These are phyloP conservation scores for Aschersonia sp. DNA, from an alignment of 2,329 filamentous ascomycete genomes.

Conservation along the genomic window DNA sequence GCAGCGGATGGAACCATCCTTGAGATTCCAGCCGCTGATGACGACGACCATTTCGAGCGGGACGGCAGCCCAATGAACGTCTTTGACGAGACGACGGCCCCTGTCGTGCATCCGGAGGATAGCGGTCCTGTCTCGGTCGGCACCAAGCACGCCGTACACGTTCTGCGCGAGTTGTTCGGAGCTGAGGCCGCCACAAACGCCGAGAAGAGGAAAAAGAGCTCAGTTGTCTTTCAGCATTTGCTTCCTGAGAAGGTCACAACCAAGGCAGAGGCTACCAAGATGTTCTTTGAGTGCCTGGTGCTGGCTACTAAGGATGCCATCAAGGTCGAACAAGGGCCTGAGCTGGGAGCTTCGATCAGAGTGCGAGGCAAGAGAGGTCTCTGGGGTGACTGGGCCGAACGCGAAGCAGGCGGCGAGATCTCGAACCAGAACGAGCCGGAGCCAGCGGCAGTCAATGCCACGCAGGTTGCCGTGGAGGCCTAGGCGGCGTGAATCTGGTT, in stretches of 20 bases:
- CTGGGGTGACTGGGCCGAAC: slow-evolving; percentile 93
- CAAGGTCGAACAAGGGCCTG: slow-evolving; percentile 77
- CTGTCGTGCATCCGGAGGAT: slow-evolving; percentile 66
- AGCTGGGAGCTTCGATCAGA: slow-evolving; percentile 65
- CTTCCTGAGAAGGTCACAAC: slow-evolving; percentile 69
- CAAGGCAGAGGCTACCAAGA: slow-evolving; percentile 89
- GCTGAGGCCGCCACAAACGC: slow-evolving; percentile 52
- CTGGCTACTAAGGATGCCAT: slow-evolving; percentile 95
- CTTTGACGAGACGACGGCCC: slow-evolving; percentile 67
- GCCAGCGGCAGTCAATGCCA: slow-evolving; percentile 14
- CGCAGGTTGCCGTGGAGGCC: slow-evolving; percentile 23
- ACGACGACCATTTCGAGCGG: slow-evolving; percentile 29
- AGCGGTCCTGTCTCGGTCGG: slow-evolving; percentile 77
- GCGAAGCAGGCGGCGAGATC: slow-evolving; percentile 49
- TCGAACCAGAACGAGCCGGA: slow-evolving; percentile 33
- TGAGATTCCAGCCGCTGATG: slow-evolving; percentile 41
- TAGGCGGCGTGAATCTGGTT: slow-evolving; percentile 6
- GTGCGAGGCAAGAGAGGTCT: slow-evolving; percentile 88
- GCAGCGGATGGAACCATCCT: slow-evolving; percentile 47
- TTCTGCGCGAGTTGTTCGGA: slow-evolving; percentile 80
- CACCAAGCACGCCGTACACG: slow-evolving; percentile 90
- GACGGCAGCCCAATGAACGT: slow-evolving; percentile 37
- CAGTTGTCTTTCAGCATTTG: slow-evolving; percentile 81
- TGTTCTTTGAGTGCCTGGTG: slow-evolving; percentile 97
- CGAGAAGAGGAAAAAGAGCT: slow-evolving; percentile 58